Base-by-base conservation (phyloP, 768 basidiomycete genomes). In the Russula emetica region DNA sequence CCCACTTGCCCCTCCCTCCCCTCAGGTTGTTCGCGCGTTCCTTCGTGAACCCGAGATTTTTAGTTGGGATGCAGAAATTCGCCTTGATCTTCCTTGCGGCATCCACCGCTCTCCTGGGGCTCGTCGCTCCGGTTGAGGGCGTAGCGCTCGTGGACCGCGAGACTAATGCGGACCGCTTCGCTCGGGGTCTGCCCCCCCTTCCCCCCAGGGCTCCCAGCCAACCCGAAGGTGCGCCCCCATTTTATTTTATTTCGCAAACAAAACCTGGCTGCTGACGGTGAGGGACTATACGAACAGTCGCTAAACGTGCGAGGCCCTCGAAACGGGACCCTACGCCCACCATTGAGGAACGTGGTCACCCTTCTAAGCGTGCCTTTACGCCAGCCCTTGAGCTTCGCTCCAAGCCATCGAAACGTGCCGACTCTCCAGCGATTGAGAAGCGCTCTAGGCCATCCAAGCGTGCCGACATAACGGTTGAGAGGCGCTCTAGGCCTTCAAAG, bases 11-110 rank as follows among this genome's bases (percentile, higher is more conserved):
- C 20, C 9, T 10, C n/a, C n/a, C n/a, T n/a, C 10, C n/a, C 22
- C 45, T n/a, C 22, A n/a, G n/a, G 45, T 47, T 11, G 45, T 47
- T 47, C 45, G n/a, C 45, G 45, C 7, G 8, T 10, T n/a, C n/a
- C 4, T 22, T 8, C 44, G 45, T 47, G 45, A 47, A 47, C 45
- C 20, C n/a, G 45, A n/a, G n/a, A 1, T 22, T 22, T n/a, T 32
- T 13, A 28, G 7, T 22, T 6, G 26, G 22, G 44, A 61, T 61
- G 61, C 61, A 61, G 44, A 61, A 45, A 52, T 55, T 61, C 36
- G 24, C 5, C 2, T 20, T 54, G 5, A 0, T 61, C 8, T 7
- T 49, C 11, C 32, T 61, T 38, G 61, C 22, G 4, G 28, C 4
- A 9, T 32, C 38, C 5, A 26, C n/a, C 16, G 30, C n/a, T n/a